Base-by-base conservation (phyloP, 2,329 filamentous ascomycete species). In the Fusarium sp. region DNA sequence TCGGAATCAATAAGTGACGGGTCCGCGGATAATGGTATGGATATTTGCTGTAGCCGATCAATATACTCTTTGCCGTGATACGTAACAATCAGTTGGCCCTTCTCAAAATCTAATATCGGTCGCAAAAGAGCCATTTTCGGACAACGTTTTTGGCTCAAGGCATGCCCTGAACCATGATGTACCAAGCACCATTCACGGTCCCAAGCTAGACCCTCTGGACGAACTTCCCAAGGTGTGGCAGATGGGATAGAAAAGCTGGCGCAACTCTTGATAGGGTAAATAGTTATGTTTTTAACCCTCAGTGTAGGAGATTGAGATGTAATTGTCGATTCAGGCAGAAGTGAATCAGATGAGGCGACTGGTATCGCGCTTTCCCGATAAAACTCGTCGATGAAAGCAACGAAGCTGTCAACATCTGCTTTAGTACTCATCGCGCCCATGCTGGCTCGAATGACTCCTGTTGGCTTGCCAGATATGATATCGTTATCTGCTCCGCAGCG, bases 161-260 rank as follows among this genome's bases (percentile, higher is more conserved):
- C 94, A 73, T 91, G 90, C 0, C 93, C 92, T 2, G 94, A 97
- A 45, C 93, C 94, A 76, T 90, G 88, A 77, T 98, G 94, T 16
- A 99, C 85, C 22, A 99, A 83, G 80, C 95, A 98, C 95, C 96
- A 99, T 82, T 98, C 95, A 66, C 96, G 87, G 78, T 99, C 96
- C 94, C 95, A 98, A 11, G 90, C 92, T 4, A 99, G 84, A 0
- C 96, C 96, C 81, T 98, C 94, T 10, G 87, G 84, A 58, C 87
- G 88, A 22, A 98, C 86, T 73, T 92, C 89, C 96, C 96, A 99
- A 16, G 84, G 77, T 10, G 81, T 82, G 4, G 83, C 86, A 1
- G 81, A 67, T 2, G 94, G 91, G 30, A 98, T 84, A 37, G 83
- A 83, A 78, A 92, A 97, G 1, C 92, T 92, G 18, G 90, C 92